Evolutionary conservation across 768 basidiomycete genomes (phyloP).

Genomic region (Suillus weaverae): DNA sequence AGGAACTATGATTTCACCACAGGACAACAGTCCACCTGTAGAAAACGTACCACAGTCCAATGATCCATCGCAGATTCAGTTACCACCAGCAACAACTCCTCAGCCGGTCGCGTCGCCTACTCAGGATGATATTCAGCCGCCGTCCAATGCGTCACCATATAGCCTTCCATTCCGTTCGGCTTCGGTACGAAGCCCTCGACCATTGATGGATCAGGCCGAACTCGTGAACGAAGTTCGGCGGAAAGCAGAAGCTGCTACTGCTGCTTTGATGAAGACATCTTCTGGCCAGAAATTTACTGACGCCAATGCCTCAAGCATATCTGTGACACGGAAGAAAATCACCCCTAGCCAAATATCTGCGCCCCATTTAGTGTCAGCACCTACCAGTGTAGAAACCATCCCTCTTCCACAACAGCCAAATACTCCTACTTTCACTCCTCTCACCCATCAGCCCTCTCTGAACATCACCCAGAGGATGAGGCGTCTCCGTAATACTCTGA

Average conservation of each 20-base stretch:
- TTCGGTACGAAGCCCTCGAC: conserved; percentile 40
- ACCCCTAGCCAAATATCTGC: conserved; percentile 64
- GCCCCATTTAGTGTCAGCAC: conserved; percentile 64
- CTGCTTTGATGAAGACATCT: conserved; percentile 53
- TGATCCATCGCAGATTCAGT: conserved; percentile 16
- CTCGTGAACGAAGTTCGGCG: conserved; percentile 67
- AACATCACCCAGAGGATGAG: conserved; percentile 71
- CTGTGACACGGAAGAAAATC: conserved; percentile 54
- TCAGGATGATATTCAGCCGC: conserved; percentile 11
- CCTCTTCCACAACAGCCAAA: conserved; percentile 43
- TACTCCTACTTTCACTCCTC: conserved; percentile 31
- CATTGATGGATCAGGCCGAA: conserved; percentile 49
- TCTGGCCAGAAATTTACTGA: conserved; percentile 45
- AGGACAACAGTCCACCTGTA: conserved; percentile 18
- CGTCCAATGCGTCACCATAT: conserved; percentile 18
- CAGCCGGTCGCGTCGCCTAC: conserved; percentile 33
- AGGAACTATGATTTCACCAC: not conserved
- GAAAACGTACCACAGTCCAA: conserved; percentile 19
- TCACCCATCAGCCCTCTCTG: conserved; percentile 41
- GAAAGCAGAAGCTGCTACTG: conserved; percentile 65
- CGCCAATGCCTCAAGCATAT: conserved; percentile 40
- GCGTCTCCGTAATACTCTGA: conserved; percentile 67
- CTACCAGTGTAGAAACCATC: conserved; percentile 66
- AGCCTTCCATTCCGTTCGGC: conserved; percentile 28
- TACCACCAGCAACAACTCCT: conserved; percentile 29